phyloP scores from a whole-genome alignment of 768 basidiomycete genomes.

The Plicaturopsis crispa region DNA sequence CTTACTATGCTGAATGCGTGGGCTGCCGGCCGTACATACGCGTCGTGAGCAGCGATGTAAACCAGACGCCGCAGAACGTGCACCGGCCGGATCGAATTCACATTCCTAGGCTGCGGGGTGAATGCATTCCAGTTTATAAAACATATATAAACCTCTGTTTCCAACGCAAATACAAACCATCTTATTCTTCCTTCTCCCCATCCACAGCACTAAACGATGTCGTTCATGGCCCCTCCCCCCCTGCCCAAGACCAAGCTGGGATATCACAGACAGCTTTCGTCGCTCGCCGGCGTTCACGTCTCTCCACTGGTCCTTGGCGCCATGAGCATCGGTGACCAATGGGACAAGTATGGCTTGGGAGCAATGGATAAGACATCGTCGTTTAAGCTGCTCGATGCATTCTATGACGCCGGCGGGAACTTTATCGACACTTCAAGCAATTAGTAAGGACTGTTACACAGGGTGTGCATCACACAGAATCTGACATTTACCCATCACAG shows the following conservation, averaged over 20 bases:
- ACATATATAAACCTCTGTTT: too few relatives aligned
- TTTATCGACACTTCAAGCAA: conserved; percentile 34
- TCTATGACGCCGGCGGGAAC: conserved; percentile 31
- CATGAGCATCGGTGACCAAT: conserved; percentile 40
- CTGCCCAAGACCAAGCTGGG: conserved; percentile 26
- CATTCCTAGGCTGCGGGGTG: too few relatives aligned
- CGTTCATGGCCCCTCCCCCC: conserved; percentile 8
- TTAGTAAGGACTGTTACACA: conserved; percentile 21
- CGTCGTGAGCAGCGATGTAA: too few relatives aligned
- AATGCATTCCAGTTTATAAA: too few relatives aligned
- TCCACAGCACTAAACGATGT: too few relatives aligned
- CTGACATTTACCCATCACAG: conserved; percentile 3
- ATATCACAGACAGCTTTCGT: conserved; percentile 30
- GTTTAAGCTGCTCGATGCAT: conserved; percentile 34
- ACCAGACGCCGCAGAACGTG: too few relatives aligned
- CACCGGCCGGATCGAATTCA: too few relatives aligned
- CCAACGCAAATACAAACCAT: too few relatives aligned
- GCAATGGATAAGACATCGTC: conserved; percentile 27
- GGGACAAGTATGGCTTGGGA: conserved; percentile 24
- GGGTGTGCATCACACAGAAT: too few relatives aligned
- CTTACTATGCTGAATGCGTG: too few relatives aligned
- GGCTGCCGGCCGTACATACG: too few relatives aligned
- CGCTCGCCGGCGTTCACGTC: conserved; percentile 35
- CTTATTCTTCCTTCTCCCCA: too few relatives aligned
- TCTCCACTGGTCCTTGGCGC: conserved; percentile 42